Conservation (phyloP, 2,329 filamentous ascomycete genomes). For the Cytospora chrysosperma region DNA sequence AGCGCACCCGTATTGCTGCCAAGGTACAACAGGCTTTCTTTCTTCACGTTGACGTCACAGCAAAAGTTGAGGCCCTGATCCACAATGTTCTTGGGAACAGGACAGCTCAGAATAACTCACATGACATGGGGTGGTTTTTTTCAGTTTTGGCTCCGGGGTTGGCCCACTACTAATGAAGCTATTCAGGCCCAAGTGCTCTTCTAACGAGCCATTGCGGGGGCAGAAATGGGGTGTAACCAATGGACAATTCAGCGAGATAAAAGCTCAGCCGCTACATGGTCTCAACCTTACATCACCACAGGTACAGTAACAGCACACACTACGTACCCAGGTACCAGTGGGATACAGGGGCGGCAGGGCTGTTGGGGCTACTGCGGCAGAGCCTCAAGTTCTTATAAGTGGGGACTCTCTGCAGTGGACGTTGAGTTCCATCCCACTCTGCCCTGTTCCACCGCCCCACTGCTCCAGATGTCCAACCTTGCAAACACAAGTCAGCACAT, state of each 20-base stretch:
- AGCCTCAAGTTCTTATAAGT: too few relatives aligned
- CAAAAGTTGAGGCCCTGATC: neutral
- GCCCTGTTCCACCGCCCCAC: too few relatives aligned
- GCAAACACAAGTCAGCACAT: too few relatives aligned
- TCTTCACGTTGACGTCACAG: conserved; percentile 12
- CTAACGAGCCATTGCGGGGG: neutral
- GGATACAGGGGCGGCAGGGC: too few relatives aligned
- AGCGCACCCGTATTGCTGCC: neutral
- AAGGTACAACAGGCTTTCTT: conserved; percentile 1
- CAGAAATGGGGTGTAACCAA: neutral
- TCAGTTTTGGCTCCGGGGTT: neutral
- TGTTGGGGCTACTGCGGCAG: neutral
- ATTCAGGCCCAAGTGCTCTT: too few relatives aligned
- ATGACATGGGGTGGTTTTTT: neutral
- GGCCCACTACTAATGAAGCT: conserved; percentile 9
- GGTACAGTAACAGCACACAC: too few relatives aligned
- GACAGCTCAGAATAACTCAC: neutral
- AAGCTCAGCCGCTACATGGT: neutral
- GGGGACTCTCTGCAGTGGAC: too few relatives aligned
- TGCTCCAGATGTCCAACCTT: too few relatives aligned
- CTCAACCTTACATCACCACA: too few relatives aligned
- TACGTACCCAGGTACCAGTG: too few relatives aligned
- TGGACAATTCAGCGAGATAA: conserved; percentile 2
- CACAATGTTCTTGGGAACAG: too few relatives aligned
- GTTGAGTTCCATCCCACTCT: too few relatives aligned